Conservation (phyloP, 768 basidiomycete species). For the Boletus bicolor region DNA sequence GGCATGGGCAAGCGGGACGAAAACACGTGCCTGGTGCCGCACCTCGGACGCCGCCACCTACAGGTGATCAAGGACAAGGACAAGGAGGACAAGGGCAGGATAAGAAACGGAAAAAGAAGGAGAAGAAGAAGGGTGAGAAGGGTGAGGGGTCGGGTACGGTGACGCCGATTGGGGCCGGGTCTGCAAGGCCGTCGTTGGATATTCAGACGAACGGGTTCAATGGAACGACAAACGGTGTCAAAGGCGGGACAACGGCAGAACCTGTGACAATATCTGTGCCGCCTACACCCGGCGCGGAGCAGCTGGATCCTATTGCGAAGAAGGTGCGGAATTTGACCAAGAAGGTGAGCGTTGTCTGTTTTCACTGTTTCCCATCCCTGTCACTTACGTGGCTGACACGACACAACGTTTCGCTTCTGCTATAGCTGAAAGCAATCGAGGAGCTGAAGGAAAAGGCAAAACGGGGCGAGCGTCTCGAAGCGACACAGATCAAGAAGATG, state of each 20-base stretch:
- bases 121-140: slow-evolving; percentile 50
- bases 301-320: slow-evolving; percentile 82
- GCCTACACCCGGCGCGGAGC: slow-evolving; percentile 53
- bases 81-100: slow-evolving; percentile 22
- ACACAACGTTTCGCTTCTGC: not conserved
- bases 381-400: not conserved
- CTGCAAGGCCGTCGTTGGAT: slow-evolving; percentile 36
- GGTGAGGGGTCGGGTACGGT: slow-evolving; percentile 28
- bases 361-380: not conserved
- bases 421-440: slow-evolving; percentile 95
- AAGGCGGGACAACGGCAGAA: slow-evolving; percentile 5
- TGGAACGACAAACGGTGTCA: slow-evolving; percentile 16
- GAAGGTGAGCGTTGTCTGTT: slow-evolving; percentile 55
- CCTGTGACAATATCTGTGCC: slow-evolving; percentile 36
- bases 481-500: slow-evolving; percentile 96
- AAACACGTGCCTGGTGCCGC: slow-evolving; percentile 72
- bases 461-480: slow-evolving; percentile 88
- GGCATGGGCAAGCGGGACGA: slow-evolving; percentile 29
- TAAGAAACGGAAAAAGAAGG: slow-evolving; percentile 50
- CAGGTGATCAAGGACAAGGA: slow-evolving; percentile 30
- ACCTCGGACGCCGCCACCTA: slow-evolving; percentile 44
- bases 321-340: slow-evolving; percentile 93
- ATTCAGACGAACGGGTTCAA: slow-evolving; percentile 30
- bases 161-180: slow-evolving; percentile 28
- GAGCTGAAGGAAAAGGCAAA: slow-evolving; percentile 92